phyloP scores from a whole-genome alignment of 73 alveolate species.

The Breviolum minutum region DNA sequence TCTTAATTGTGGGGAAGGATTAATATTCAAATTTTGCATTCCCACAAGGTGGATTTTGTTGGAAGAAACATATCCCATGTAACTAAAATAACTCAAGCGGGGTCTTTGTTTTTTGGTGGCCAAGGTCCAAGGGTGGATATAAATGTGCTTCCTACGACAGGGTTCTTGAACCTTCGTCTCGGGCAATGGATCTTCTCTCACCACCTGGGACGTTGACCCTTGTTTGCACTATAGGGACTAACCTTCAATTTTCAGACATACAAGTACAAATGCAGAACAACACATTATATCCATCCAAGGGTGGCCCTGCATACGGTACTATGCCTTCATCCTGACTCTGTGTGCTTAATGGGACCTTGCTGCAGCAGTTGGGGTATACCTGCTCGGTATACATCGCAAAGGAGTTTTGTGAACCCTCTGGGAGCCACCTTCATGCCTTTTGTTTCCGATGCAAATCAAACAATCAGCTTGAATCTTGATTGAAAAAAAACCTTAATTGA shows the following conservation, averaged over 20 bases:
- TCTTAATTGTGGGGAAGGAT: neutral
- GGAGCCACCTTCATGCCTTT: neutral
- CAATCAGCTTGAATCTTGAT: neutral
- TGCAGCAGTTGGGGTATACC: constrained; percentile 45
- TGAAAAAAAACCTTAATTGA: too few relatives aligned
- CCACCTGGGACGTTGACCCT: neutral
- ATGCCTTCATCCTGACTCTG: neutral
- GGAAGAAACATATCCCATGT: too few relatives aligned
- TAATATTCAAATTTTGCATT: neutral
- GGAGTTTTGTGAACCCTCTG: neutral
- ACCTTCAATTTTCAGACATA: too few relatives aligned
- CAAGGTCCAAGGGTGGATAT: neutral
- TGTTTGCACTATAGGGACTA: too few relatives aligned
- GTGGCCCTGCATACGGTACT: neutral
- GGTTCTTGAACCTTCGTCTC: neutral
- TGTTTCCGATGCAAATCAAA: neutral
- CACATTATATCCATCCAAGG: too few relatives aligned
- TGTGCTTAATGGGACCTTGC: neutral
- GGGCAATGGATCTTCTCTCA: neutral
- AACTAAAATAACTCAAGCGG: too few relatives aligned
- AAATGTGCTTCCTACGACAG: neutral
- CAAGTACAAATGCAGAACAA: too few relatives aligned
- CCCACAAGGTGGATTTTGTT: neutral
- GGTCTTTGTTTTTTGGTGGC: too few relatives aligned
- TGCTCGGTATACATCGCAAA: neutral